These are phyloP conservation scores for Parastagonospora avenae DNA, from an alignment of 2,329 filamentous ascomycete genomes.

Conservation along the genomic window DNA sequence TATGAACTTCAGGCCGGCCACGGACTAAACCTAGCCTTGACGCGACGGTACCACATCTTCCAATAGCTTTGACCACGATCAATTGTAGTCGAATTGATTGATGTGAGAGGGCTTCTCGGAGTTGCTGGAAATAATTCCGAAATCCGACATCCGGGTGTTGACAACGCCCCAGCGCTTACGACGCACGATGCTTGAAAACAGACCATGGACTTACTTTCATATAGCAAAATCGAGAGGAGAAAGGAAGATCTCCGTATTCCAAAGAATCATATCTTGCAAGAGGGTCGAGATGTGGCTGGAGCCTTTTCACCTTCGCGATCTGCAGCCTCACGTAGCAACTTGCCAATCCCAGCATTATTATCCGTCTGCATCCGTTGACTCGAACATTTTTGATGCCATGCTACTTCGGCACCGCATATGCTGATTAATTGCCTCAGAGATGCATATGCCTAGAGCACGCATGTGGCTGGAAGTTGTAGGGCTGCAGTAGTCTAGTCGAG, in stretches of 20 bases:
- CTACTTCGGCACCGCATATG: slow-evolving; percentile 2
- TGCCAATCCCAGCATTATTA: slow-evolving; percentile 13
- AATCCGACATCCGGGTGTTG: not conserved
- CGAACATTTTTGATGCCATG: slow-evolving; percentile 1
- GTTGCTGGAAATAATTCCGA: not conserved
- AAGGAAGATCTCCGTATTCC: not conserved
- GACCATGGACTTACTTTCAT: too few relatives aligned
- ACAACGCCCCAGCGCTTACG: not conserved
- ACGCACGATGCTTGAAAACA: too few relatives aligned
- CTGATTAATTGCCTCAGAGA: slow-evolving; percentile 14
- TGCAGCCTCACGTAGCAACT: slow-evolving; percentile 15
- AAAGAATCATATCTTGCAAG: slow-evolving; percentile 1
- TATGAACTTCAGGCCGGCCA: not conserved
- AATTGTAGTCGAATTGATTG: not conserved
- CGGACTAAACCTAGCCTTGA: not conserved
- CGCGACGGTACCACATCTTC: not conserved
- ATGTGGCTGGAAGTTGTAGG: not conserved
- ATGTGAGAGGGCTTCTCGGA: not conserved
- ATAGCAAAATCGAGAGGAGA: not conserved
- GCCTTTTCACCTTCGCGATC: slow-evolving; percentile 10
- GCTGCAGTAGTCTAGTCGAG: not conserved
- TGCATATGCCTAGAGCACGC: not conserved
- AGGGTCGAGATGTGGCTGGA: not conserved
- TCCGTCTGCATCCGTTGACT: not conserved
- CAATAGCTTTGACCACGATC: not conserved